A percentile compares a stretch with the other conserved stretches of the same genome.
Conservation (phyloP, 2,329 filamentous ascomycete species). For the Sclerotiophoma versabilis region DNA sequence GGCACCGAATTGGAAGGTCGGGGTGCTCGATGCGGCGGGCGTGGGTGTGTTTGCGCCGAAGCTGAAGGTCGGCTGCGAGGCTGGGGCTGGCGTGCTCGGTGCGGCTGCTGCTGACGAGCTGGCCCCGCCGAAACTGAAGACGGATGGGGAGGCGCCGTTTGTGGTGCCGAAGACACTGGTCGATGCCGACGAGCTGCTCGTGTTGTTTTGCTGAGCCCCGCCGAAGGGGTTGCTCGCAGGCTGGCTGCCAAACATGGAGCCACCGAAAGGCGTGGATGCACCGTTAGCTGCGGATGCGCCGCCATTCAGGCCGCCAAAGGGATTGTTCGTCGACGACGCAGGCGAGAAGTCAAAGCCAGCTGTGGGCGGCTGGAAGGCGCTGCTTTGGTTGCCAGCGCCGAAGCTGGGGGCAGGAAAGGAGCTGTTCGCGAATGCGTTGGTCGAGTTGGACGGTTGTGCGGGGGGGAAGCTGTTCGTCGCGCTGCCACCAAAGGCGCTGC, state of each 20-base stretch:
- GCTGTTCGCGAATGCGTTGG: conserved; percentile 36
- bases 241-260: conserved; percentile 29
- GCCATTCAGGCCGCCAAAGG: conserved; percentile 28
- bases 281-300: conserved; percentile 33
- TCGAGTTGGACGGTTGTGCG: conserved; percentile 33
- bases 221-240: conserved; percentile 31
- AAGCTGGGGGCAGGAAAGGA: conserved; percentile 44
- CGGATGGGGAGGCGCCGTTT: conserved; percentile 19
- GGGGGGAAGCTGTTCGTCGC: conserved; percentile 44
- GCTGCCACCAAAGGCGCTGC: conserved; percentile 25
- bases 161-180: conserved; percentile 27
- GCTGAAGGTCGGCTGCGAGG: conserved; percentile 18
- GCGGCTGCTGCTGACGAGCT: conserved; percentile 21
- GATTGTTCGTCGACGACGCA: conserved; percentile 24
- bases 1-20: conserved; percentile 26
- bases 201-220: conserved; percentile 26
- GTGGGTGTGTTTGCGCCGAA: conserved; percentile 17
- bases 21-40: conserved; percentile 16
- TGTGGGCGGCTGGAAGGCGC: conserved; percentile 35
- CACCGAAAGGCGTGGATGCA: conserved; percentile 25
- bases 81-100: conserved; percentile 22
- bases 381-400: conserved; percentile 28
- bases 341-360: conserved; percentile 39
- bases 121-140: neutral
- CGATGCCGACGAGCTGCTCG: conserved; percentile 17